phyloP scores from a whole-genome alignment of 176 grass and related monocot genomes.

The Triticum urartu region DNA sequence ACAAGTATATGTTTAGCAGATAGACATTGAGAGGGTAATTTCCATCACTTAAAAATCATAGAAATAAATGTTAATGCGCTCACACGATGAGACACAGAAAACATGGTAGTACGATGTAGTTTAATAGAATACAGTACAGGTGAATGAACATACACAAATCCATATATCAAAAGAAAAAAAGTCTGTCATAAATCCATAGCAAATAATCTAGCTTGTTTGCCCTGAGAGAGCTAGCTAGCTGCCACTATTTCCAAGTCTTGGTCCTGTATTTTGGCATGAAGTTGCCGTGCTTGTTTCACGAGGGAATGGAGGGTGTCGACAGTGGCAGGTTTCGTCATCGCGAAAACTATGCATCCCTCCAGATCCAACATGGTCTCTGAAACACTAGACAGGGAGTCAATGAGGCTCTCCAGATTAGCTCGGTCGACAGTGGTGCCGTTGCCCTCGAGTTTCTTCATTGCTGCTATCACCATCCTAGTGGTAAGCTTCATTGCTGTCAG shows the following conservation, averaged over 20 bases:
- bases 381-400: not conserved
- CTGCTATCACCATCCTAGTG: not conserved
- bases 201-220: not conserved
- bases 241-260: not conserved
- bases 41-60: not conserved
- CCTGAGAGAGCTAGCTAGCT: not conserved
- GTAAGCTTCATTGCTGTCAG: not conserved
- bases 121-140: not conserved
- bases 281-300: not conserved
- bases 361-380: not conserved
- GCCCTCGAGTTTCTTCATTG: not conserved
- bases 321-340: not conserved
- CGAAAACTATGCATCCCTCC: not conserved
- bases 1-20: not conserved
- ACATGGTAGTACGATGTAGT: not conserved
- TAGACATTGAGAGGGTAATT: not conserved
- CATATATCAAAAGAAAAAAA: not conserved
- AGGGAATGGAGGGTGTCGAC: not conserved
- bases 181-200: not conserved
- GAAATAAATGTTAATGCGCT: not conserved
- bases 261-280: not conserved
- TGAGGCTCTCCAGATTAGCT: not conserved
- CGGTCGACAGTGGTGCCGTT: not conserved
- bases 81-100: not conserved
- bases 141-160: not conserved